Conservation (phyloP, 176 grass and related monocot species). For the Saccharum spontaneum region DNA sequence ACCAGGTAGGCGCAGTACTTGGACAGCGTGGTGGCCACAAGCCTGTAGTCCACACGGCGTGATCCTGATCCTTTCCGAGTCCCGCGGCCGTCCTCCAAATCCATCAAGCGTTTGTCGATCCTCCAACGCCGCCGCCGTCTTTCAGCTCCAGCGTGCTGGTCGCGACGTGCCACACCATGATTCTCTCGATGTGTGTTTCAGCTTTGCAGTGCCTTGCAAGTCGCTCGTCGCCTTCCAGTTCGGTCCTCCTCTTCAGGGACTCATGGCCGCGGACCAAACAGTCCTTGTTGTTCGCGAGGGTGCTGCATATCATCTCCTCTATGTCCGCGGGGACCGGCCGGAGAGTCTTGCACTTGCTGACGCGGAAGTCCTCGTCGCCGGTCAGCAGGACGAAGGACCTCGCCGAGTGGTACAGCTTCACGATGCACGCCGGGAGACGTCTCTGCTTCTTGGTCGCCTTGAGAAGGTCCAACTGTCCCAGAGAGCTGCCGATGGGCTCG, state of each 20-base stretch:
- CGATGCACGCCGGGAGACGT: background rate
- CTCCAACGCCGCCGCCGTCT: background rate
- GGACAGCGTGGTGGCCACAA: conserved; percentile 25
- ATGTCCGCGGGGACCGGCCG: background rate
- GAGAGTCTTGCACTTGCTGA: background rate
- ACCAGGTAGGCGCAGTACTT: conserved; percentile 49
- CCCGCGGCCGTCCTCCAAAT: background rate
- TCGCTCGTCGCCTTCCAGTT: background rate
- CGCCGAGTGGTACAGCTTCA: background rate
- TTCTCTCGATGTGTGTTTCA: background rate
- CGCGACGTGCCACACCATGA: conserved; percentile 54
- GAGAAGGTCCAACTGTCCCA: conserved; percentile 19
- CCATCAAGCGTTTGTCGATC: background rate
- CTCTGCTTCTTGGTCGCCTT: background rate
- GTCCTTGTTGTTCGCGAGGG: background rate
- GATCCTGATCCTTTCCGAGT: too few species aligned
- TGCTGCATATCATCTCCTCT: background rate
- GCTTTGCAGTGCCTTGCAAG: background rate
- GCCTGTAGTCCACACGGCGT: background rate
- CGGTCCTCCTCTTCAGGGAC: too few species aligned
- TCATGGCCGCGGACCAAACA: rapidly evolving
- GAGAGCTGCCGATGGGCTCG: background rate
- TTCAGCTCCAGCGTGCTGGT: background rate
- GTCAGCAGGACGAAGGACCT: conserved; percentile 29
- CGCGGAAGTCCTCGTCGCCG: background rate